Evolutionary conservation across 164 flowering plant species (phyloP), one percentile per base, ranked within the genome.

Genomic region (Macadamia integrifolia): DNA sequence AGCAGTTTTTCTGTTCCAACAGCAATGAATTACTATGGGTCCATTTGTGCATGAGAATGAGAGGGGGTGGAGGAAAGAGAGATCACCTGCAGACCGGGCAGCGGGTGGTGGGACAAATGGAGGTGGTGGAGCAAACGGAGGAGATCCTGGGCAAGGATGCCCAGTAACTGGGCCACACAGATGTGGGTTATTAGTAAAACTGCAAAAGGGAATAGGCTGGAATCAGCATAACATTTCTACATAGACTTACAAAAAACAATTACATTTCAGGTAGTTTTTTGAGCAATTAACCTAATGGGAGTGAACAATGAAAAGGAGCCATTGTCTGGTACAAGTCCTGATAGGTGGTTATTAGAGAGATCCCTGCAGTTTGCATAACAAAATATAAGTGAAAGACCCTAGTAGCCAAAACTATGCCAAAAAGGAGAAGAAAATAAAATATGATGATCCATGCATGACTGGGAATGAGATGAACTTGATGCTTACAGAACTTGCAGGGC

Each of bases 101-200:
- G 92, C 79, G 43, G 93, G 85, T 44, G 90, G 93, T 29, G 92
- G 87, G 48, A 90, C 80, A 79, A 90, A 86, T 28, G 96, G 95
- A 63, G 98, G 98, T 30, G 98, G 96, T n/a, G 98, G 98, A 66
- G 98, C 85, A 80, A 89, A 90, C 58, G 98, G 98, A 65, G 98
- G 97, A 75, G 94, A 84, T 60, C 97, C 98, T 9, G 96, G 98
- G 75, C 88, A 82, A 48, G 83, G 88, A 0, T 53, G 55, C 49
- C 72, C 75, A 58, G 83, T 83, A 57, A 78, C 86, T 0, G 83
- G 81, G 9, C 88, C 88, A 63, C 88, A 84, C 15, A 84, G 78
- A 49, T 62, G 56, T 42, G 29, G 50, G 77, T 92, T 92, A 80
- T 90, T 90, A 10, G 83, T 80, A 80, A 92, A 92, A 87, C 98